Evolutionary conservation across 306 rosid species (phyloP).

Genomic region (Prunus mongolica): DNA sequence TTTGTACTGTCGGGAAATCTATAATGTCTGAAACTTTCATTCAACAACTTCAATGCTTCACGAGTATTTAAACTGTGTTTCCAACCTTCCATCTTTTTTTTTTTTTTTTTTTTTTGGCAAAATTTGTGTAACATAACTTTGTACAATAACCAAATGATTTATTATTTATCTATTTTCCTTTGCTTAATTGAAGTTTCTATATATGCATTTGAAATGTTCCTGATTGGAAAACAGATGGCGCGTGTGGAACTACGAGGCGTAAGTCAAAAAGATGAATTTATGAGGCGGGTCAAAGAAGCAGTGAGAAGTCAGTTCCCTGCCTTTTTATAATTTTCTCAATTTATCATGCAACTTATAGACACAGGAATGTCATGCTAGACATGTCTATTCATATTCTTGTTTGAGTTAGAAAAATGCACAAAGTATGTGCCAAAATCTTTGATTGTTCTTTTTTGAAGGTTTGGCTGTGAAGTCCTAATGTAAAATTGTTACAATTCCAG

Average conservation of each 20-base stretch:
- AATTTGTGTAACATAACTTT: background rate
- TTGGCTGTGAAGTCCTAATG: background rate
- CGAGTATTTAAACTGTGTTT: background rate
- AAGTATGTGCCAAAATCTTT: background rate
- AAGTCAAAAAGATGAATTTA: constrained; percentile 51
- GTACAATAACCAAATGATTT: background rate
- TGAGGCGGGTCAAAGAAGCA: constrained; percentile 54
- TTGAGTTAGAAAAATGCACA: background rate
- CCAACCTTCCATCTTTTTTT: background rate
- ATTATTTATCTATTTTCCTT: background rate
- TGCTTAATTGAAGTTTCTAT: background rate
- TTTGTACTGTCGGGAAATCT: too few species aligned
- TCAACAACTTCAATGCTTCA: background rate
- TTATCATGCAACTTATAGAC: background rate
- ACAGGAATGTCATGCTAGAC: background rate
- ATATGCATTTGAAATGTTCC: constrained; percentile 14
- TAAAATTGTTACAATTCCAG: background rate
- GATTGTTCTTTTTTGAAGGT: background rate
- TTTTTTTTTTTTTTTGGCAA: background rate
- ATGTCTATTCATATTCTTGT: background rate
- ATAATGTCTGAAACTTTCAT: background rate
- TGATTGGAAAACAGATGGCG: constrained; percentile 47
- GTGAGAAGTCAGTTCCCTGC: constrained; percentile 46
- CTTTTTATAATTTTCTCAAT: constrained; percentile 16
- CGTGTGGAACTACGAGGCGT: constrained; percentile 59